Base-by-base conservation (phyloP, 306 rosid species). In the Clitoria ternatea region DNA sequence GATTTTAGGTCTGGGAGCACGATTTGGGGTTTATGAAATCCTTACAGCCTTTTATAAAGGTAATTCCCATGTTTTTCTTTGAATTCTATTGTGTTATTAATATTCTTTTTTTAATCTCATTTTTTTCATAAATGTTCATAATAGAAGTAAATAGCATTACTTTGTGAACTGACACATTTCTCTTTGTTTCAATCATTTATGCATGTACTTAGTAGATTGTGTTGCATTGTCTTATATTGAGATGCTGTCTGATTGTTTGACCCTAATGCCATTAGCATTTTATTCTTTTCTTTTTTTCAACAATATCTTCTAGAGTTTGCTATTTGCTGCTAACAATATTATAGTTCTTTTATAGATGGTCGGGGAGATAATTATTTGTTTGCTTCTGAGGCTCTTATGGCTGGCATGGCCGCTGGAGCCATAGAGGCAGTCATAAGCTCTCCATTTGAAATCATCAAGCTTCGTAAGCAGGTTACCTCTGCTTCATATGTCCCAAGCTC, bases 11-110 rank as follows among this genome's bases (percentile, higher is more conserved):
- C 23, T 89, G n/a, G 99, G 95, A 82, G 82, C 91, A 55, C 87
- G 97, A 56, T 94, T 87, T 82, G 99, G 95, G 73, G 85, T 82
- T 73, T 91, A 91, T 17, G 99, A 94, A 82, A 83, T 94, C 50
- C 66, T 94, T 81, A 82, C 97, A 2, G 92, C 97, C 57, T 87
- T 78, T 75, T 84, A 60, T 45, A 89, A 91, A 84, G 99, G 99
- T 91, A 62, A 26, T 39, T 69, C 27, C 18, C 66, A 35, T 45
- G 8, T 37, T 64, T 62, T 63, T 52, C 56, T 42, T 22, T 19
- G 19, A 53, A 43, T 40, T 10, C 14, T 47, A 24, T 8, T 33
- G 23, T 47, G 36, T 40, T 39, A 35, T 66, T 33, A 8, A 19
- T 33, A 18, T 67, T 50, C 13, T 14, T 62, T 54, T 14, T 33